phyloP scores from a whole-genome alignment of 192 early-diverging fungal species.

The Backusella morwellensis region DNA sequence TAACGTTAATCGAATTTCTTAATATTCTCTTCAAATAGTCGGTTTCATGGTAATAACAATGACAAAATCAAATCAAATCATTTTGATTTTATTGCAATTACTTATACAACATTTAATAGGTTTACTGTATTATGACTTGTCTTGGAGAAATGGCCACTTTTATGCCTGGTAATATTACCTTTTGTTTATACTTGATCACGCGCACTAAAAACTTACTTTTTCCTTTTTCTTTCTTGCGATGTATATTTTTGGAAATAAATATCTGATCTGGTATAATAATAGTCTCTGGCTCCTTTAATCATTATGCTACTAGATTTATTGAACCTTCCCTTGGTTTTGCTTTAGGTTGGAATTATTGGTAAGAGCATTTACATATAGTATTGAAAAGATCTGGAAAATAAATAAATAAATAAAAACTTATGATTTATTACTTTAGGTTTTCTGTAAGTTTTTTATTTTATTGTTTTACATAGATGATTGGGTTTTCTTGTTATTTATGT shows the following conservation, averaged over 20 bases:
- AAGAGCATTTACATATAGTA: neutral
- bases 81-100: neutral
- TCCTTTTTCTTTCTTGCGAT: neutral
- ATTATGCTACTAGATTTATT: conserved; percentile 71
- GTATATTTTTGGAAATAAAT: conserved; percentile 7
- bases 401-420: too few species aligned
- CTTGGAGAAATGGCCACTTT: conserved; percentile 87
- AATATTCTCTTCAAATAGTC: conserved; percentile 13
- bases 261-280: neutral
- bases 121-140: conserved; percentile 74
- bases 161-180: conserved; percentile 51
- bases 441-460: conserved; percentile 14
- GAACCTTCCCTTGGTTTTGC: conserved; percentile 74
- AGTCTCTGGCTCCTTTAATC: conserved; percentile 75
- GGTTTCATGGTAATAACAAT: conserved; percentile 32
- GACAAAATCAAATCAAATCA: neutral
- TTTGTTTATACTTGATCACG: neutral
- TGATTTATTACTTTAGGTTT: conserved; percentile 9
- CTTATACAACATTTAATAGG: conserved; percentile 25
- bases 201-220: neutral
- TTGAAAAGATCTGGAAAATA: neutral
- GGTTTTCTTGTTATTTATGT: conserved; percentile 40
- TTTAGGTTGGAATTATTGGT: conserved; percentile 73
- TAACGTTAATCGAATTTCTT: neutral
- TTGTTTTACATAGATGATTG: neutral